Evolutionary conservation across 345 rosid genomes (phyloP), one percentile per base, ranked within the genome.

Genomic region (Murraya paniculata): DNA sequence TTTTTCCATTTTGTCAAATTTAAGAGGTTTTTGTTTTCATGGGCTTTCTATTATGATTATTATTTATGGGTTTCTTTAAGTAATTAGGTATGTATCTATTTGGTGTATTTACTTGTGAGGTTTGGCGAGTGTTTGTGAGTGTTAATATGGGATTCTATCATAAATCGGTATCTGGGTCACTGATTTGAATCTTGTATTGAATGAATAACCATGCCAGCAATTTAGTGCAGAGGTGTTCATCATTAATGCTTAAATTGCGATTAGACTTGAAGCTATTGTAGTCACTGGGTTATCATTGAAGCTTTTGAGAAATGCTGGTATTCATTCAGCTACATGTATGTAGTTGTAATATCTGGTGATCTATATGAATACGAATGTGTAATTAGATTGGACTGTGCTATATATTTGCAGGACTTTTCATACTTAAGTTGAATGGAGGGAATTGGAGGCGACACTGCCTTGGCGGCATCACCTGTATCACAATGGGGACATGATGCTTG

Each of bases 401-500:
- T 69, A 8, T 62, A 59, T 82, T 33, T 73, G 73, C 72, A 81
- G 87, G 74, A 82, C 80, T 76, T 83, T 79, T 68, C 81, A 77
- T 77, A 64, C 81, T 80, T 74, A 62, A 36, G 74, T 56, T 77
- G 65, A 76, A 93, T 95, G 99, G 98, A 92, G 78, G 94, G 92
- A 87, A 64, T 79, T 50, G 96, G 98, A 79, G 91, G 89, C 38
- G 93, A 88, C 25, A 75, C 84, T 83, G 86, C 86, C 71, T 83
- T 91, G 21, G 83, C 41, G 18, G 88, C 89, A 25, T 84, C 95
- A 19, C 95, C 97, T 73, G 86, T 91, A 45, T 87, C 90, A 28
- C 89, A 89, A 84, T 82, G 87, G 88, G 91, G 86, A 53, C 86
- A 92, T 39, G 89, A 93, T 61, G 90, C 86, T n/a, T 91, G 93